Evolutionary conservation across 176 grass and related monocot genomes (phyloP).

Genomic region (Leersia perrieri): DNA sequence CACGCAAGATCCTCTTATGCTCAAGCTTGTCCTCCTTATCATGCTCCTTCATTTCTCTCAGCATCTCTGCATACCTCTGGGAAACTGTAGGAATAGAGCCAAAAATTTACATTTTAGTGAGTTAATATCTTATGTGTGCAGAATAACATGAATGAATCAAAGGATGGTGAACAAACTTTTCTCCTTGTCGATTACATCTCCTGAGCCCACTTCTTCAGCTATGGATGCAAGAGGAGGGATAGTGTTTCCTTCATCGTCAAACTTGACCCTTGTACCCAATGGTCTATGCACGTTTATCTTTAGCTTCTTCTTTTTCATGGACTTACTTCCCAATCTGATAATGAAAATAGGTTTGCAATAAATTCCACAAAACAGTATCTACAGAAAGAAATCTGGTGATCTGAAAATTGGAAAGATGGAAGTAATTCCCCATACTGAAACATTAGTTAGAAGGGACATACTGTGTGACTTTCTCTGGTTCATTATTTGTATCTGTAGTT

Average conservation of each 20-base stretch:
- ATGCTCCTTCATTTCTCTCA: constrained; percentile 66
- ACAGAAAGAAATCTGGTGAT: not conserved
- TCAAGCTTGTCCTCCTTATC: constrained; percentile 91
- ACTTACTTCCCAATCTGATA: constrained; percentile 45
- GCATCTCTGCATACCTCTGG: constrained; percentile 66
- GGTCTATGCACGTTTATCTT: constrained; percentile 92
- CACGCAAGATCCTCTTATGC: constrained; percentile 56
- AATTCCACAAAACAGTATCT: not conserved
- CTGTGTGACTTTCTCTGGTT: constrained; percentile 38
- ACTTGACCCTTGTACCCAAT: constrained; percentile 78
- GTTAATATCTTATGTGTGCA: constrained; percentile 1
- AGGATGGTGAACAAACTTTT: constrained; percentile 42
- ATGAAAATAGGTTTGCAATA: constrained; percentile 14
- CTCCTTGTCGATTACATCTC: constrained; percentile 51
- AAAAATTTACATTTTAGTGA: not conserved
- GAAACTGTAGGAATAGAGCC: constrained; percentile 42
- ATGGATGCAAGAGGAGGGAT: constrained; percentile 75
- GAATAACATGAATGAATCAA: not conserved
- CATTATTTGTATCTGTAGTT: constrained; percentile 13
- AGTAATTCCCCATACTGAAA: not conserved
- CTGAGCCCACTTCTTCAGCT: constrained; percentile 49
- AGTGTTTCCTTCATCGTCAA: constrained; percentile 71
- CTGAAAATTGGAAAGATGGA: constrained; percentile 9
- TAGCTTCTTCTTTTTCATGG: constrained; percentile 83
- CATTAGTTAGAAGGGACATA: constrained; percentile 32